Percentiles rank a stretch among this genome's conserved stretches.
Conservation (phyloP, 2,329 filamentous ascomycete genomes). For the Xylaria sp. region DNA sequence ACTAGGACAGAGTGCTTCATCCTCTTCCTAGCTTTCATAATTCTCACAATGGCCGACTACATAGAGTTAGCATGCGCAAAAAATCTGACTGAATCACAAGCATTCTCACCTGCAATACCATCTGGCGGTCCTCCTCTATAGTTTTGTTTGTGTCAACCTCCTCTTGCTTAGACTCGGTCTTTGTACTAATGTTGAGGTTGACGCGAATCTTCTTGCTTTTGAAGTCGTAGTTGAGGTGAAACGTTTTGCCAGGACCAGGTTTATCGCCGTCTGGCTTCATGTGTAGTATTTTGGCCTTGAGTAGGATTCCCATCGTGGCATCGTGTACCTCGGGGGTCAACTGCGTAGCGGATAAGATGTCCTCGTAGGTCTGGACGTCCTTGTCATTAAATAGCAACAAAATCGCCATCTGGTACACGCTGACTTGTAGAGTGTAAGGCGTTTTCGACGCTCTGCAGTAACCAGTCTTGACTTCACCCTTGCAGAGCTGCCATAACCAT, state of each 20-base stretch:
- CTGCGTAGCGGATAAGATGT: conserved; percentile 81
- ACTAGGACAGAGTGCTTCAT: conserved; percentile 98
- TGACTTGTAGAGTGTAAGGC: conserved; percentile 95
- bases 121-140: conserved; percentile 96
- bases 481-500: conserved; percentile 98
- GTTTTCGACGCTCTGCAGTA: conserved; percentile 90
- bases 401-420: conserved; percentile 97
- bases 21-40: conserved; percentile 99
- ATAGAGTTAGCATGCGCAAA: conserved; percentile 22
- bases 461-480: conserved; percentile 92
- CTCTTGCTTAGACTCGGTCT: conserved; percentile 95
- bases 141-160: conserved; percentile 98
- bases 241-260: conserved; percentile 76
- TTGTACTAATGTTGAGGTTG: conserved; percentile 93
- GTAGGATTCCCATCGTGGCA: conserved; percentile 80
- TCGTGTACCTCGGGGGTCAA: conserved; percentile 84
- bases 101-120: conserved; percentile 86
- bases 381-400: conserved; percentile 92
- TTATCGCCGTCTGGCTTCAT: conserved; percentile 76
- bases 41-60: conserved; percentile 96
- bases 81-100: background rate
- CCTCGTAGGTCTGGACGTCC: conserved; percentile 83
- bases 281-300: conserved; percentile 90
- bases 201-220: conserved; percentile 98
- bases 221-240: conserved; percentile 90